These are phyloP conservation scores for Ceratobasidium theobromae DNA, from an alignment of 1,284 basidiomycete species.

Conservation along the genomic window DNA sequence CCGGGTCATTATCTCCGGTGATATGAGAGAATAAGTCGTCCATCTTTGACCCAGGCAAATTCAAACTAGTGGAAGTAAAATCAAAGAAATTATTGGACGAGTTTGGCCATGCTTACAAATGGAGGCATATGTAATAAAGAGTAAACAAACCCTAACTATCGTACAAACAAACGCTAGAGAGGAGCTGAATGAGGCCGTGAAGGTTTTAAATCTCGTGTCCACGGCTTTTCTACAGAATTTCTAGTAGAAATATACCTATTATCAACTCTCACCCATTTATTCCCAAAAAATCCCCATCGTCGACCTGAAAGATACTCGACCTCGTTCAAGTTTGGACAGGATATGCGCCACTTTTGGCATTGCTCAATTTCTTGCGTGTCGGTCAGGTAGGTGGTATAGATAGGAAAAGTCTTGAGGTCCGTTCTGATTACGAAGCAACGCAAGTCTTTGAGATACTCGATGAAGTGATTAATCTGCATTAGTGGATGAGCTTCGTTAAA, in stretches of 20 bases:
- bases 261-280: background rate
- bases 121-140: background rate
- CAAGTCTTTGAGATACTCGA: slow-evolving; percentile 14
- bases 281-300: background rate
- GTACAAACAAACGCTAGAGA: background rate
- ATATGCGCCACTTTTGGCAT: slow-evolving; percentile 7
- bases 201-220: slow-evolving; percentile 12
- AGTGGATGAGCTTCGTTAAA: background rate
- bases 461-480: background rate
- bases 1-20: slow-evolving; percentile 21
- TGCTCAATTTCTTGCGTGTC: slow-evolving; percentile 6
- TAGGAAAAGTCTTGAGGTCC: background rate
- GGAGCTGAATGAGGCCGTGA: slow-evolving; percentile 13
- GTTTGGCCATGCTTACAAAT: slow-evolving; percentile 3
- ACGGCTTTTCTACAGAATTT: background rate
- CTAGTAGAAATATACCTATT: background rate
- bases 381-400: slow-evolving; percentile 1
- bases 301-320: slow-evolving; percentile 19
- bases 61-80: background rate
- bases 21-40: slow-evolving; percentile 28
- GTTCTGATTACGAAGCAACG: slow-evolving; percentile 17
- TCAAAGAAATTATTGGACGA: slow-evolving; percentile 15
- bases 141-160: slow-evolving; percentile 12
- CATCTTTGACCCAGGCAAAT: background rate
- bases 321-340: background rate